phyloP scores from a whole-genome alignment of 192 early-diverging fungal species.

The Coemansia sp. region DNA sequence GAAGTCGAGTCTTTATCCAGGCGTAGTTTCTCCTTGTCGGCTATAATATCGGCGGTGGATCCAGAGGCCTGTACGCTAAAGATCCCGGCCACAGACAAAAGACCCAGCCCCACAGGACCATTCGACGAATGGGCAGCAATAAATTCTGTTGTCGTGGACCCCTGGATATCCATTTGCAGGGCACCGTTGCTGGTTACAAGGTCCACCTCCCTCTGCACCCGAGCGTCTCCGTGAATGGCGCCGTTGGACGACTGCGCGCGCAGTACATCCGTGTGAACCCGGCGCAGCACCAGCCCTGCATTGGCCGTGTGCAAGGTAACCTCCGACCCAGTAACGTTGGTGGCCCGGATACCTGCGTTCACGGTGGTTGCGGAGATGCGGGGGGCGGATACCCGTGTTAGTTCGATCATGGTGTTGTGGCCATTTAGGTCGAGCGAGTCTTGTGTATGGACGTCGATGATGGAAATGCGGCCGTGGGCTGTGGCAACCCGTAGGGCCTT shows the following conservation, averaged over 20 bases:
- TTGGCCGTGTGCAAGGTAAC: not conserved
- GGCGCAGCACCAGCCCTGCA: not conserved
- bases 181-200: slow-evolving; percentile 8
- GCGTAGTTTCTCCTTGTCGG: no score
- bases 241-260: slow-evolving; percentile 4
- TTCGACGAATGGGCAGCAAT: slow-evolving; percentile 12
- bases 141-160: not conserved
- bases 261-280: not conserved
- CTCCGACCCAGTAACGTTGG: not conserved
- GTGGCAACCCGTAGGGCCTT: no score
- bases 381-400: slow-evolving; percentile 7
- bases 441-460: no score
- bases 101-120: not conserved
- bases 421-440: no score
- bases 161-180: not conserved
- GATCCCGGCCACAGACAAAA: slow-evolving; percentile 6
- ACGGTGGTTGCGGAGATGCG: slow-evolving; percentile 15
- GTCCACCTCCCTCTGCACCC: not conserved
- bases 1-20: no score
- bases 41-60: slow-evolving; percentile 6
- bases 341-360: slow-evolving; percentile 14
- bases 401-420: no score
- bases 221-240: slow-evolving; percentile 5
- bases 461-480: no score
- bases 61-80: no score